phyloP scores from a whole-genome alignment of 2,329 filamentous ascomycete species.

The Aspergillus fischeri region DNA sequence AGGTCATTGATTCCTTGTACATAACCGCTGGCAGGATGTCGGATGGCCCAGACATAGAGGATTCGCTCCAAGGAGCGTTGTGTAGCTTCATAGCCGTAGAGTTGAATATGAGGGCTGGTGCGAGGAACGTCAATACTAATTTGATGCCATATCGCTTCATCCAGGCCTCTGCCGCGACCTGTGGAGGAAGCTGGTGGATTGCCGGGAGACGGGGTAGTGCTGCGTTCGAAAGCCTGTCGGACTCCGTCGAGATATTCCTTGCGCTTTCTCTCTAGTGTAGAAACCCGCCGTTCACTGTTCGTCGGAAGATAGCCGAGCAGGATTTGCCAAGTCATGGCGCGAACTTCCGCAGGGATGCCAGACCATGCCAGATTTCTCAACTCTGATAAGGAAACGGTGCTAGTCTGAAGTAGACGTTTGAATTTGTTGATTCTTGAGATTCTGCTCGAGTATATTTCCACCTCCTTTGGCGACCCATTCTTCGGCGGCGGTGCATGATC shows the following conservation, averaged over 20 bases:
- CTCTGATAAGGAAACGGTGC: slow-evolving; percentile 79
- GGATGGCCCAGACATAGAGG: slow-evolving; percentile 94
- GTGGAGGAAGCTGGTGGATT: slow-evolving; percentile 40
- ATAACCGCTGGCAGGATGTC: slow-evolving; percentile 94
- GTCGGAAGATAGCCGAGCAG: slow-evolving; percentile 92
- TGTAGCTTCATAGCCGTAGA: slow-evolving; percentile 94
- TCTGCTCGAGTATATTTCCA: slow-evolving; percentile 78
- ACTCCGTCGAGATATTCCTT: slow-evolving; percentile 97
- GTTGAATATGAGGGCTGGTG: slow-evolving; percentile 90
- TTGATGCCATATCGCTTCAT: slow-evolving; percentile 98
- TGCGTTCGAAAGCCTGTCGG: slow-evolving; percentile 59
- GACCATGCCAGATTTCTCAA: slow-evolving; percentile 87
- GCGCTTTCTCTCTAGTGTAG: slow-evolving; percentile 86
- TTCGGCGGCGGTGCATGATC: slow-evolving; percentile 72
- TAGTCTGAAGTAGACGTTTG: slow-evolving; percentile 90
- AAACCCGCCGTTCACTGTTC: slow-evolving; percentile 88
- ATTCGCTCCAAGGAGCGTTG: slow-evolving; percentile 92
- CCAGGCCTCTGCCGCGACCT: slow-evolving; percentile 68
- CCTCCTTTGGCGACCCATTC: slow-evolving; percentile 74
- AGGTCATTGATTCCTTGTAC: slow-evolving; percentile 98
- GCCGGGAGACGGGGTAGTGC: slow-evolving; percentile 40
- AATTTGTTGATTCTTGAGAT: slow-evolving; percentile 98
- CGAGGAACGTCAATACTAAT: slow-evolving; percentile 97
- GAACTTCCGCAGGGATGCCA: slow-evolving; percentile 88
- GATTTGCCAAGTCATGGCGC: slow-evolving; percentile 98